Evolutionary conservation across 1,139 yeast species (phyloP).

Genomic region (Wickerhamomyces sp.): DNA sequence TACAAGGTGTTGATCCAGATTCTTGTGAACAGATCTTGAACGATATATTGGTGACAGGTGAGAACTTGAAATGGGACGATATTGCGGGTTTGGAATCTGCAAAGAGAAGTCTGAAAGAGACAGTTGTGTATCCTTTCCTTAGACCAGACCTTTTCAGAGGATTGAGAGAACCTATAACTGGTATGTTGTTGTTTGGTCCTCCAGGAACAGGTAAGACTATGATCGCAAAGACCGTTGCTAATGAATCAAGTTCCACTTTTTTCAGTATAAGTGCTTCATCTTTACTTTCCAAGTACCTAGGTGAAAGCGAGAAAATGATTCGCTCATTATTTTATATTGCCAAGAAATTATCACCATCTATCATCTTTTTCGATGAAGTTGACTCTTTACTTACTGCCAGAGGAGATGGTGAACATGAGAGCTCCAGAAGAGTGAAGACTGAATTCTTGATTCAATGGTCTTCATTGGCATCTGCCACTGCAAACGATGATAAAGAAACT

Average conservation of each 20-base stretch:
- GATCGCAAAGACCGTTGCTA: constrained; percentile 65
- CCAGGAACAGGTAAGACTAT: constrained; percentile 45
- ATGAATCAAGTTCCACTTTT: constrained; percentile 60
- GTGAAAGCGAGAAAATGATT: constrained; percentile 60
- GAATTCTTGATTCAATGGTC: constrained; percentile 67
- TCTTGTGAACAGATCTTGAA: constrained; percentile 39
- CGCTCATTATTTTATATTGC: constrained; percentile 56
- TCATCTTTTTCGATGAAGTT: constrained; percentile 53
- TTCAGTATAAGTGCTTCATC: constrained; percentile 60
- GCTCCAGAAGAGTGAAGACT: constrained; percentile 53
- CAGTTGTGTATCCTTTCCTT: constrained; percentile 61
- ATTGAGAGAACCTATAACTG: constrained; percentile 57
- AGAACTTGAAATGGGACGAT: constrained; percentile 59
- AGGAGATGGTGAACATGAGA: constrained; percentile 42
- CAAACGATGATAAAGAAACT: constrained; percentile 30
- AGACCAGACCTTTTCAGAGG: constrained; percentile 61
- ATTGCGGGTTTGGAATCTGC: constrained; percentile 55
- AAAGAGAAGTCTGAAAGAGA: constrained; percentile 54
- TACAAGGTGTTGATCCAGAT: constrained; percentile 38
- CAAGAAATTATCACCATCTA: constrained; percentile 39
- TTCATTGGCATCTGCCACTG: constrained; percentile 52
- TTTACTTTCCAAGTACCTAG: constrained; percentile 55
- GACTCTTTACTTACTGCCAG: constrained; percentile 56
- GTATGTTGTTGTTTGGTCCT: constrained; percentile 63
- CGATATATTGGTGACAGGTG: constrained; percentile 52